Conservation (phyloP, 345 rosid species). For the Syzygium aromaticum region DNA sequence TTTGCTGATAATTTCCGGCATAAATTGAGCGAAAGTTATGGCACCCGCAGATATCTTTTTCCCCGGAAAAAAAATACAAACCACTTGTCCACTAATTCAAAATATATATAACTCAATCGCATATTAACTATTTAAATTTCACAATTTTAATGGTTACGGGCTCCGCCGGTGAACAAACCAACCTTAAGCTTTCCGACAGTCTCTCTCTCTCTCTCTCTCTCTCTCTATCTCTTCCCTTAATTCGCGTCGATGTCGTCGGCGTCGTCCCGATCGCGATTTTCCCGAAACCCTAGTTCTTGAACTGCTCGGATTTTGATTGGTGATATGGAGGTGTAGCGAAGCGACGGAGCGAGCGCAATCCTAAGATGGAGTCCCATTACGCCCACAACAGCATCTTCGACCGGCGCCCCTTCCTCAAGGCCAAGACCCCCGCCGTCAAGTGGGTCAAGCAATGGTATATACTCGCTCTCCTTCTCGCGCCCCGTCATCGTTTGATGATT, state of each 20-base stretch:
- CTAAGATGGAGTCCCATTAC: not conserved
- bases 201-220: not conserved
- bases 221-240: not conserved
- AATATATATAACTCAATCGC: not conserved
- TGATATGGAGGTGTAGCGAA: not conserved
- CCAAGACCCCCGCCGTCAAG: constrained; percentile 74
- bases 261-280: not conserved
- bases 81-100: not conserved
- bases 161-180: not conserved
- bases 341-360: not conserved
- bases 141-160: not conserved
- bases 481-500: not conserved
- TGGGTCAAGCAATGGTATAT: constrained; percentile 87
- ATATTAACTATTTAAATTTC: not conserved
- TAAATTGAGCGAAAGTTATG: too few relatives aligned
- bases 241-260: not conserved
- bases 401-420: constrained; percentile 57
- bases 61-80: not conserved
- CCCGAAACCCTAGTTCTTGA: not conserved
- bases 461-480: not conserved
- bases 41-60: not conserved
- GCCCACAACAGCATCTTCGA: constrained; percentile 42
- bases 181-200: not conserved
- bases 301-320: not conserved
- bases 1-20: too few relatives aligned